Evolutionary conservation across 345 rosid species (phyloP).

Genomic region (Moringa oleifera): DNA sequence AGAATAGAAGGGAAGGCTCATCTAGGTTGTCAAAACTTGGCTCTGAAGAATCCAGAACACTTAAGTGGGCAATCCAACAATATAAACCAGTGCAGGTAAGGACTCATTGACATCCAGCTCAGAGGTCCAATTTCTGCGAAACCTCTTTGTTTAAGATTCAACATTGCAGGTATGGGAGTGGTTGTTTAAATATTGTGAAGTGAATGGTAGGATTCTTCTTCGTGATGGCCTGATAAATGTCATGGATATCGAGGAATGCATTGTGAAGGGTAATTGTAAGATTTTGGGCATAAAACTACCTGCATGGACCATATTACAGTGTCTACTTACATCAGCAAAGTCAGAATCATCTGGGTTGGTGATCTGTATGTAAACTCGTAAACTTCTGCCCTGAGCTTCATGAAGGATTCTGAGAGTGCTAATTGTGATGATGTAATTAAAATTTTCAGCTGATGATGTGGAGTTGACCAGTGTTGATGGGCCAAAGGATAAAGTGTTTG

Average conservation of each 20-base stretch:
- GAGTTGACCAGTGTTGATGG: slow-evolving; percentile 55
- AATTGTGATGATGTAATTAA: not conserved
- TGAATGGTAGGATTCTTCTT: slow-evolving; percentile 59
- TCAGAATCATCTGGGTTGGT: slow-evolving; percentile 55
- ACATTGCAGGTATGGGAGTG: slow-evolving; percentile 77
- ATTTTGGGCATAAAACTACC: slow-evolving; percentile 56
- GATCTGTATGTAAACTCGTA: slow-evolving; percentile 44
- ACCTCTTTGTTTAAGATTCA: slow-evolving; percentile 5
- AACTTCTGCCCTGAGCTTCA: not conserved
- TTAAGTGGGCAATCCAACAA: slow-evolving; percentile 50
- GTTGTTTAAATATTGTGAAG: slow-evolving; percentile 83
- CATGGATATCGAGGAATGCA: slow-evolving; percentile 63
- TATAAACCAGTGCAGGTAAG: slow-evolving; percentile 66
- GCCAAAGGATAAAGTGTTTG: slow-evolving; percentile 64
- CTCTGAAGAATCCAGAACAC: slow-evolving; percentile 49
- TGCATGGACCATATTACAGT: slow-evolving; percentile 67
- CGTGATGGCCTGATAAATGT: slow-evolving; percentile 52
- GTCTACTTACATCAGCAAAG: slow-evolving; percentile 66
- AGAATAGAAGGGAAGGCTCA: slow-evolving; percentile 43
- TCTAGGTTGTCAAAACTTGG: slow-evolving; percentile 32
- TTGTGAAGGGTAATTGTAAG: slow-evolving; percentile 53
- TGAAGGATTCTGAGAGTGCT: not conserved
- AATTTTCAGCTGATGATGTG: slow-evolving; percentile 45
- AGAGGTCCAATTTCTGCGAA: not conserved
- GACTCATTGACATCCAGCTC: not conserved